Conservation (phyloP, 2,329 filamentous ascomycete species). For the Sarocladiaceae sp. region DNA sequence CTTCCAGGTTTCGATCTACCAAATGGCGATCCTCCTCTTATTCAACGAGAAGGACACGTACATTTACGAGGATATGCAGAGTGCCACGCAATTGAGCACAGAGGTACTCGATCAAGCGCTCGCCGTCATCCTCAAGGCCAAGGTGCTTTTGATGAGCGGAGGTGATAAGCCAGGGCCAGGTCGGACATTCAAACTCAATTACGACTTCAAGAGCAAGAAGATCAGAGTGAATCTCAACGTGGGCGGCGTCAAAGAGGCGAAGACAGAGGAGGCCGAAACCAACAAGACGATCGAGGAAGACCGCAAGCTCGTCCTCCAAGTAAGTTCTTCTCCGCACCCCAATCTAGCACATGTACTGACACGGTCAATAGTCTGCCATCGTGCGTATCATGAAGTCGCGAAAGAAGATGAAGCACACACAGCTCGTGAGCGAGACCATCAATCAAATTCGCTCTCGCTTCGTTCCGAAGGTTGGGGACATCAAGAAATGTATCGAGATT, state of each 20-base stretch:
- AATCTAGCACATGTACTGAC: conserved; percentile 18
- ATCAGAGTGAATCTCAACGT: conserved; percentile 96
- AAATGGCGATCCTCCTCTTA: conserved; percentile 91
- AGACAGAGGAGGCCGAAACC: conserved; percentile 93
- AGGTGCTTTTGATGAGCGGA: conserved; percentile 71
- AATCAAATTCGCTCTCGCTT: conserved; percentile 92
- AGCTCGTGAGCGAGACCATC: conserved; percentile 93
- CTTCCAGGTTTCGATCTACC: conserved; percentile 95
- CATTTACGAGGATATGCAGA: conserved; percentile 82
- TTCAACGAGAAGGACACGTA: conserved; percentile 91
- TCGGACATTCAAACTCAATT: conserved; percentile 80
- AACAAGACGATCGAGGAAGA: conserved; percentile 99
- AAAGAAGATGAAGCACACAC: conserved; percentile 97
- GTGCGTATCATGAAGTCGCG: conserved; percentile 99
- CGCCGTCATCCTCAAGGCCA: conserved; percentile 85
- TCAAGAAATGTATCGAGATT: conserved; percentile 99
- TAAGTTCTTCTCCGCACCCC: conserved; percentile 42
- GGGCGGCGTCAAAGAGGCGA: conserved; percentile 89
- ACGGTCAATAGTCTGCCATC: conserved; percentile 72
- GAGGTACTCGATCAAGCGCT: conserved; percentile 87
- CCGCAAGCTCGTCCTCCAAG: conserved; percentile 92
- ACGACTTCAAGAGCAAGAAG: conserved; percentile 98
- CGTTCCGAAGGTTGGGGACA: conserved; percentile 86
- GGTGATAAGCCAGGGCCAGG: conserved; percentile 70
- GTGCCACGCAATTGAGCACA: conserved; percentile 71